Evolutionary conservation across 768 basidiomycete species (phyloP), one percentile per base, ranked within the genome.

Genomic region (Cystoderma amianthinum): DNA sequence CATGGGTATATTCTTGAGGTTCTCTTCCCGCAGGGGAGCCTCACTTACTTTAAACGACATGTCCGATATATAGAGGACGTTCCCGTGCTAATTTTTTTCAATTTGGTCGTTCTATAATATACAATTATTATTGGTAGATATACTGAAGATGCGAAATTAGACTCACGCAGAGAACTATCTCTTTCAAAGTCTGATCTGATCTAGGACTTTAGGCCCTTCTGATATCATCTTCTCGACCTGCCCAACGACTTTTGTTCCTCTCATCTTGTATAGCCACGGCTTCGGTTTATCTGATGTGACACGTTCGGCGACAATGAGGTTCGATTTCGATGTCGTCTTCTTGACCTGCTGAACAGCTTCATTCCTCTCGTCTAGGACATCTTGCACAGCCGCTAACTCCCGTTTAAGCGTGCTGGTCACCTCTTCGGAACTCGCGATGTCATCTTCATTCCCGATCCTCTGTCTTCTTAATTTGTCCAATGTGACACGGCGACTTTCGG

Each of bases 1-100:
- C 79, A 98, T 87, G 0, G 95, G 88, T 2, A 98, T 88, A 50
- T 87, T 78, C 59, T 79, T 83, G 41, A 98, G 64, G 53, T 79
- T 75, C 4, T 95, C 96, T 41, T 73, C 59, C 11, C 71, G 50
- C 10, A 98, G 65, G 95, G 93, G 13, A 99, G 59, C 44, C 74
- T 75, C 49, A 97, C 85, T 52, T 96, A 93, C 47, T 99, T 96
- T 33, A 99, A 70, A 47, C 92, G 78, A 61, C 95, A 97, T 54
- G 88, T 89, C 12, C 94, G 78, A 57, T 97, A 98, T 35, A 88
- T 74, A 0, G 82, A 69, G 17, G 91, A 88, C 95, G 72, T 54
- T 97, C 94, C 36, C 89, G 70, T 0, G 81, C 83, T 19, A 85
- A 63, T n/a, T n/a, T 55, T 88, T 90, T 59, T 92, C 90, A 44